Evolutionary conservation across 208 protist species (phyloP), one percentile per base, ranked within the genome.

Genomic region (Ichthyophonus hoferi): DNA sequence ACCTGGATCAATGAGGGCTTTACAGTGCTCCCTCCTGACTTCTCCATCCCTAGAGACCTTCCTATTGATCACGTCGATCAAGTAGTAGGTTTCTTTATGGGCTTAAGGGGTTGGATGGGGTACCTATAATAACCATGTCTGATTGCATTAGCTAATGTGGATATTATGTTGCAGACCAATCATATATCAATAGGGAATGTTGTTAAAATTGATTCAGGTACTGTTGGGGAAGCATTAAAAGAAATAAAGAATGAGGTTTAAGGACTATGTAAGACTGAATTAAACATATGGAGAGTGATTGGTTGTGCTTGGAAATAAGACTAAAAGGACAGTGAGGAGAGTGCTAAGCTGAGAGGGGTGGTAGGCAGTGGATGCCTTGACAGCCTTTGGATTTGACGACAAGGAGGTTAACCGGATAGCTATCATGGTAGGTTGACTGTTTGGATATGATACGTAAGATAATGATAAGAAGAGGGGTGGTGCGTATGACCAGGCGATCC

Each of bases 341-440:
- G n/a, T n/a, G n/a, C n/a, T n/a, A n/a, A n/a, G n/a, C n/a, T n/a
- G n/a, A n/a, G n/a, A n/a, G n/a, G n/a, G n/a, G n/a, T n/a, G n/a
- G 34, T 17, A 81, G 77, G 77, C 39, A 7, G 14, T 85, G 81
- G 39, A 39, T n/a, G 81, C 81, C 7, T 7, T 85, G 17, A 12
- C 31, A 34, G n/a, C 24, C 39, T 85, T 85, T 85, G 81, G 81
- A 34, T 85, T 85, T 35, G 81, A 85, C 7, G 81, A 85, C 81
- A 38, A 85, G 38, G 81, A 37, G 81, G n/a, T 33, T 38, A 85
- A 85, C 81, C 24, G 81, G 17, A 17, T 31, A 34, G 40, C 81
- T 31, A 31, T 81, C 34, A 81, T 39, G 77, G 77, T 81, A 17
- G 34, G 77, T 81, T n/a, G n/a, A n/a, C n/a, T n/a, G n/a, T n/a